Conservation (phyloP, 306 rosid species). For the Fragaria nilgerrensis region DNA sequence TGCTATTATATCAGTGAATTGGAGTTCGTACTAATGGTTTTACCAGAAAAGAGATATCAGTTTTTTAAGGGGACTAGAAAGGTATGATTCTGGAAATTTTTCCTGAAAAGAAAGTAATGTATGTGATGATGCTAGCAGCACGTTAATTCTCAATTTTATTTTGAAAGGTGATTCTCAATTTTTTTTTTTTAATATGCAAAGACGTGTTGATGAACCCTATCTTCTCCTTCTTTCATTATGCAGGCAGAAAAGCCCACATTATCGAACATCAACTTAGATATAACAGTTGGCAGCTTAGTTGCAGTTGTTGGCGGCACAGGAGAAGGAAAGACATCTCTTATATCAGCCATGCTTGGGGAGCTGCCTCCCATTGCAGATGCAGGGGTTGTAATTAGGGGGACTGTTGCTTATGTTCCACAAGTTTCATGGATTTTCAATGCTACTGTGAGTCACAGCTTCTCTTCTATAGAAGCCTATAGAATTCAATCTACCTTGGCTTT, state of each 20-base stretch:
- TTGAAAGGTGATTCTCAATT: not conserved
- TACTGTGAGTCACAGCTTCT: conserved; percentile 59
- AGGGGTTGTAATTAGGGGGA: conserved; percentile 62
- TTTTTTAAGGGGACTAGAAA: no score
- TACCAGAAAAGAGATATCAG: no score
- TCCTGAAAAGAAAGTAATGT: not conserved
- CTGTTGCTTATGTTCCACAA: conserved; percentile 93
- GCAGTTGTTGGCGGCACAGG: conserved; percentile 94
- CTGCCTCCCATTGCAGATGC: conserved; percentile 50
- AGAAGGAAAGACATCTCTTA: conserved; percentile 88
- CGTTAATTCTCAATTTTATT: no score
- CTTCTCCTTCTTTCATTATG: conserved; percentile 4
- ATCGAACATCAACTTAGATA: conserved; percentile 68
- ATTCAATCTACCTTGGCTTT: not conserved
- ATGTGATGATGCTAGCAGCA: not conserved
- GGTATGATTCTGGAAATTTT: not conserved
- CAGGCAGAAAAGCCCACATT: conserved; percentile 68
- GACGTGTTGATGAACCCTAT: not conserved
- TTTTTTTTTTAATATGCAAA: not conserved
- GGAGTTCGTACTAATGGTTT: no score
- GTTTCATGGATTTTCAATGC: conserved; percentile 97
- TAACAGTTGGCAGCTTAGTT: conserved; percentile 74
- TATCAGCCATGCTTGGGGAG: conserved; percentile 87
- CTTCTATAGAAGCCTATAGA: not conserved
- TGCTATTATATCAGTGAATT: no score